Evolutionary conservation across 768 basidiomycete genomes (phyloP), one percentile per base, ranked within the genome.

Genomic region (Termitomyces sp.): DNA sequence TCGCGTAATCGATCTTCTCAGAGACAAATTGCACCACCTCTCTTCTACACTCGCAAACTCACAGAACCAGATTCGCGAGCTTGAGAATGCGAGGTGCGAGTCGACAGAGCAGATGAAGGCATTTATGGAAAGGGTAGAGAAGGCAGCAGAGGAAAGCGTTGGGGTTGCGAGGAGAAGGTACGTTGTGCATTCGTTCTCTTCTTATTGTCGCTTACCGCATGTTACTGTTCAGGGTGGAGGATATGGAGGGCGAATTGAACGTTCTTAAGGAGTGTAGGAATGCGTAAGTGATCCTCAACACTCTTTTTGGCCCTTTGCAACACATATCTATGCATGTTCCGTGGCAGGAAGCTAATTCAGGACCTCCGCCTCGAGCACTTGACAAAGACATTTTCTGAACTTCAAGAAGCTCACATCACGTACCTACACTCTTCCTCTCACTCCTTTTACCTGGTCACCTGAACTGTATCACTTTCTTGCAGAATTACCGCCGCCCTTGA

Each of bases 1-100:
- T 32, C 68, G 74, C 43, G 74, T 76, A 5, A 72, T 67, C 3
- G 75, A 76, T 42, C 63, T 78, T 4, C 65, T 76, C 2, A 70
- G 76, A 24, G 72, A 75, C 55, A 76, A 77, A 55, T 64, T 75
- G 0, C 68, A 73, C 46, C 60, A 70, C 47, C 64, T 72, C 18
- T 66, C 72, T 1, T 63, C 68, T 8, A 68, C 72, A 44, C 61
- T 76, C 0, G 72, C 71, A 1, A 72, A 74, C 18, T 47, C 70
- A 1, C 69, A 68, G 50, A 64, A 57, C 6, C 68, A 69, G 5
- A 61, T 75, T 20, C 65, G 63, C 13, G 75, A 75, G n/a, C 65
- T 78, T 0, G 76, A 77, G 59, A 58, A 56, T 2, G 70, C 70
- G 48, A 73, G 74, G 53, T 57, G 64, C 0, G 62, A 59, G 2